Evolutionary conservation across 352 stramenopile species (phyloP), one percentile per base, ranked within the genome.

Genomic region (Pythium sp.): DNA sequence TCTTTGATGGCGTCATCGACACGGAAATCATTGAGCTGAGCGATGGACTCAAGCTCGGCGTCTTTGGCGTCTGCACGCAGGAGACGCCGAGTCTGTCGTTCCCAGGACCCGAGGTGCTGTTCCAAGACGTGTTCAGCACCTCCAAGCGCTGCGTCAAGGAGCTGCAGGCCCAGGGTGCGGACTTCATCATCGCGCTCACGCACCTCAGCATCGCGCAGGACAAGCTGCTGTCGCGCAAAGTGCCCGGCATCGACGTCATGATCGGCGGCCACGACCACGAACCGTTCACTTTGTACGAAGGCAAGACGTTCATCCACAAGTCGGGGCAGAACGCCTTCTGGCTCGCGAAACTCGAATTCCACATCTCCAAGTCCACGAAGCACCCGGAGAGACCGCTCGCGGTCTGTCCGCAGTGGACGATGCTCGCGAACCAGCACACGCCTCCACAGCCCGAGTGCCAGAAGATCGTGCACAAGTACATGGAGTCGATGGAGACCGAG

Each of bases 261-360:
- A 76, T 98, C 22, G 93, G 93, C 15, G 92, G 93, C 12, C 93
- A 98, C 70, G 93, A 98, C 69, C 93, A 98, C 69, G 90, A 97
- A 47, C 89, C 89, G 0, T 90, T 97, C 60, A 92, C 91, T 51
- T 64, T 93, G 58, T 90, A 94, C 56, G 76, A 93, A 67, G 72
- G 83, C 64, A 80, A 89, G 28, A 95, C 90, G 1, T 80, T 97
- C 43, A 89, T 97, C 38, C 92, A 96, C 81, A 97, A 97, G 69
- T 95, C 85, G 43, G 91, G 91, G 8, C 87, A 95, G 68, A 95
- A 97, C 64, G 87, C 81, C 7, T 88, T 94, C 34, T 97, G 89
- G 89, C 76, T 97, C 34, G 91, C 79, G 0, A 83, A 76, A 14
- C 79, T 97, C 30, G 82, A 96, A 61, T 82, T 97, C 60, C 73